Percentiles rank a stretch among this genome's conserved stretches.
phyloP scores from a whole-genome alignment of 2,329 filamentous ascomycete genomes.

The Nannizziopsis arthrosporioides region DNA sequence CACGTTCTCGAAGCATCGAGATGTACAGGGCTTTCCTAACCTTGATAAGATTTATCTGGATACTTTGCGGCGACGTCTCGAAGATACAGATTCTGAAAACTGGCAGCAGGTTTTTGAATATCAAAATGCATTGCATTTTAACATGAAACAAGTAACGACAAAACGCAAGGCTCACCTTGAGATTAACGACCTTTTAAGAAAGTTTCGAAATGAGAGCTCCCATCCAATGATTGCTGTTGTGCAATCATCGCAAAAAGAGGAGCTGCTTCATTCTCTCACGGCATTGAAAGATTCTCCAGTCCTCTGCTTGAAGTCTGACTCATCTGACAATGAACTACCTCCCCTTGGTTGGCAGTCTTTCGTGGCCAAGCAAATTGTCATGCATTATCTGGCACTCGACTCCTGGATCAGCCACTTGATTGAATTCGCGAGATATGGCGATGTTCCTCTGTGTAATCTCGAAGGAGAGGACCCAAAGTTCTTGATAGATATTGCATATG shows the following conservation, averaged over 20 bases:
- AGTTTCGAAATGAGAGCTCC: conserved; percentile 73
- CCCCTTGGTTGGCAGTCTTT: conserved; percentile 90
- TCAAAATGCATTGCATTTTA: conserved; percentile 75
- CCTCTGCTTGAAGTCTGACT: conserved; percentile 67
- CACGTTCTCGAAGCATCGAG: conserved; percentile 71
- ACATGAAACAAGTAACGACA: conserved; percentile 75
- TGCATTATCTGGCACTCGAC: conserved; percentile 84
- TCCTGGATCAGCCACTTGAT: conserved; percentile 84
- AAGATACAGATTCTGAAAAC: conserved; percentile 52
- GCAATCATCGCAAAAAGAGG: conserved; percentile 73
- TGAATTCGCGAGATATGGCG: conserved; percentile 78
- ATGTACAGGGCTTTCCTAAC: conserved; percentile 79
- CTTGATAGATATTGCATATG: conserved; percentile 91
- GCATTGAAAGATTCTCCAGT: conserved; percentile 74
- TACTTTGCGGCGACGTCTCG: conserved; percentile 50
- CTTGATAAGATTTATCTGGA: conserved; percentile 80
- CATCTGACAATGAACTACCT: conserved; percentile 73
- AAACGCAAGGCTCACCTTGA: conserved; percentile 81
- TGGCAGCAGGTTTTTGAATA: conserved; percentile 79
- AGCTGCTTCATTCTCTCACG: conserved; percentile 74
- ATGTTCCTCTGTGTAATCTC: conserved; percentile 88
- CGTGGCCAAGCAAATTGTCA: conserved; percentile 71
- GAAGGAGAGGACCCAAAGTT: conserved; percentile 90
- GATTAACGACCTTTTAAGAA: conserved; percentile 77
- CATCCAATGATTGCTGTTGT: conserved; percentile 74